Evolutionary conservation across 176 grass and related monocot genomes (phyloP).

Genomic region (Aegilops longissima): DNA sequence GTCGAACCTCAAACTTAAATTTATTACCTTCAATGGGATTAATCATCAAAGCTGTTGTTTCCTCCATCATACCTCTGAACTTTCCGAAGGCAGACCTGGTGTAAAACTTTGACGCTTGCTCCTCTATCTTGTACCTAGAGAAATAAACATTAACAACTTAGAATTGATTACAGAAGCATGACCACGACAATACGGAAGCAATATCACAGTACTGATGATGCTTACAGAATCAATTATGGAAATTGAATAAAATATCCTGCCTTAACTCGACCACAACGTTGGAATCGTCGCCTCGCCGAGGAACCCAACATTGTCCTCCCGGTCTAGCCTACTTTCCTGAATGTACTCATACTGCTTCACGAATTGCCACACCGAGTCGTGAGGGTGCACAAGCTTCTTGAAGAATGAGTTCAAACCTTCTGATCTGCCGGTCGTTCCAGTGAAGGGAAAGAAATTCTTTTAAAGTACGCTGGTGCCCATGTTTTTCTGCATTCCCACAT

Average conservation of each 20-base stretch:
- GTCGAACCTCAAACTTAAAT: no score
- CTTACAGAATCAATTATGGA: no score
- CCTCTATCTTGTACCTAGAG: neutral
- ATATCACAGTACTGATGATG: neutral
- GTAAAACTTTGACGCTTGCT: neutral
- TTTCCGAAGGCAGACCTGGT: neutral
- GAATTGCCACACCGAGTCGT: neutral
- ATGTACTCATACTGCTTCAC: neutral
- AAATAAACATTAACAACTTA: neutral
- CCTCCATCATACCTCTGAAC: no score
- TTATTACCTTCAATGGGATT: no score
- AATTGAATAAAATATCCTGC: no score
- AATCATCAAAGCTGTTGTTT: no score
- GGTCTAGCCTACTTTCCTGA: neutral
- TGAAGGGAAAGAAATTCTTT: neutral
- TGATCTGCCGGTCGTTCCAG: neutral
- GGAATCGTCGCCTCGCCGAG: neutral
- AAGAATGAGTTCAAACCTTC: neutral
- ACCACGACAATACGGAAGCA: neutral
- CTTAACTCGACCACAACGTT: neutral
- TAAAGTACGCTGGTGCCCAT: neutral
- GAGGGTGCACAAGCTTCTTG: neutral
- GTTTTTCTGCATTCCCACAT: no score
- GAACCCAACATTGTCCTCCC: neutral
- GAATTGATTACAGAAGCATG: no score